Conservation (phyloP, 768 basidiomycete species). For the Porphyrellus cyaneotinctus region DNA sequence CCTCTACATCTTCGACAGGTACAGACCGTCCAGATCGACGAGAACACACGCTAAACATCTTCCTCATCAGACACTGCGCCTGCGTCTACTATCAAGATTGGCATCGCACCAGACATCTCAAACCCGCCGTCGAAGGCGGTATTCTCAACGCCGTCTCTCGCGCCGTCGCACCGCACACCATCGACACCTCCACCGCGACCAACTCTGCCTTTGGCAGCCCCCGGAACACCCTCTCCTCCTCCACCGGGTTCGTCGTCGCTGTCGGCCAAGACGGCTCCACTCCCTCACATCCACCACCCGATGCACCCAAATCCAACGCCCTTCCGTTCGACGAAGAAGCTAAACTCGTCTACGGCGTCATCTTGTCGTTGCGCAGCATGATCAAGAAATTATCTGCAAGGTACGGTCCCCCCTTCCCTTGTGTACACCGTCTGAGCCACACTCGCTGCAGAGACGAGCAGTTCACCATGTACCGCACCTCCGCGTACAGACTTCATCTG, state of each 20-base stretch:
- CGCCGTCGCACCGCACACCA: constrained; percentile 43
- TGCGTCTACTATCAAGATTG: constrained; percentile 97
- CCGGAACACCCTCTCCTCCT: constrained; percentile 61
- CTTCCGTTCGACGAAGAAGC: constrained; percentile 96
- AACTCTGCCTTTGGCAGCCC: constrained; percentile 51
- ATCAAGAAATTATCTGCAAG: constrained; percentile 87
- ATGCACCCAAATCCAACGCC: constrained; percentile 39
- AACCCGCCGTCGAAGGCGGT: constrained; percentile 66
- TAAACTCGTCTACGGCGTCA: constrained; percentile 95
- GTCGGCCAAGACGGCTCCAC: constrained; percentile 40
- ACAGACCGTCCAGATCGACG: neutral
- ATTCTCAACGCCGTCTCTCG: constrained; percentile 80
- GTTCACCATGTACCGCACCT: constrained; percentile 87
- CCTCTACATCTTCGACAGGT: constrained; percentile 92
- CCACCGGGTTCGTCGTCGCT: constrained; percentile 68
- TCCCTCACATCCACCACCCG: constrained; percentile 17
- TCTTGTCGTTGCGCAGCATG: constrained; percentile 90
- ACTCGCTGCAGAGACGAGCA: constrained; percentile 67
- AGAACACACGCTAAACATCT: neutral
- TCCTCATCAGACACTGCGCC: constrained; percentile 71
- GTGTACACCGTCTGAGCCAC: neutral
- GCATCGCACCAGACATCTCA: constrained; percentile 75
- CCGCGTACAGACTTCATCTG: constrained; percentile 88
- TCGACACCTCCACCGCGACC: constrained; percentile 32
- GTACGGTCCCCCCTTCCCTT: constrained; percentile 28